Evolutionary conservation across 2,329 filamentous ascomycete species (phyloP).

Genomic region (Tolypocladium sp.): DNA sequence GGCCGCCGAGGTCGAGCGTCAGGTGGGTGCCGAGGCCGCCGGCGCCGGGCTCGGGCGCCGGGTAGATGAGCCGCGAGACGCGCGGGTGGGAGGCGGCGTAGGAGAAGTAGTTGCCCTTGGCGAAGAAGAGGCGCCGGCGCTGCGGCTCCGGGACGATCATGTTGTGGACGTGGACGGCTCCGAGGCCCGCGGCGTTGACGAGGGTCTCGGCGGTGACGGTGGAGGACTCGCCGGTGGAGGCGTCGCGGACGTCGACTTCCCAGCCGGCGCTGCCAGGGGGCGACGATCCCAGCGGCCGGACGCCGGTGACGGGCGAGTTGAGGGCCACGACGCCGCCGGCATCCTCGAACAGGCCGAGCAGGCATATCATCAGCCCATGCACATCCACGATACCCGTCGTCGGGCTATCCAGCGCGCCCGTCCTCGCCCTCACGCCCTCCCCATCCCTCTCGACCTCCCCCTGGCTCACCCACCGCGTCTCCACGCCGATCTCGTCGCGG

Average conservation of each 20-base stretch:
- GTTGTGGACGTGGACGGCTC: slow-evolving; percentile 69
- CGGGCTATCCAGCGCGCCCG: slow-evolving; percentile 72
- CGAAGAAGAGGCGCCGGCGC: slow-evolving; percentile 61
- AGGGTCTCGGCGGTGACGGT: slow-evolving; percentile 66
- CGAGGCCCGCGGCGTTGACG: slow-evolving; percentile 79
- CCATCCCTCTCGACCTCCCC: slow-evolving; percentile 57
- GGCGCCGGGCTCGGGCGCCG: slow-evolving; percentile 70
- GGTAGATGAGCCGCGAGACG: slow-evolving; percentile 73
- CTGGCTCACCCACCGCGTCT: slow-evolving; percentile 58
- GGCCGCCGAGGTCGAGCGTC: slow-evolving; percentile 77
- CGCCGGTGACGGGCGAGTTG: slow-evolving; percentile 51
- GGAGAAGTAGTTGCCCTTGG: slow-evolving; percentile 93
- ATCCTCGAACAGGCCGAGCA: slow-evolving; percentile 71
- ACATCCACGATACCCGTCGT: slow-evolving; percentile 87
- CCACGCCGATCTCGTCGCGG: slow-evolving; percentile 39
- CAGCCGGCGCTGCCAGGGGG: slow-evolving; percentile 53
- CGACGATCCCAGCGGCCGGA: slow-evolving; percentile 37
- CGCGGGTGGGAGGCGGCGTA: slow-evolving; percentile 58
- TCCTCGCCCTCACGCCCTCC: slow-evolving; percentile 63
- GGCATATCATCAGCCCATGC: slow-evolving; percentile 72
- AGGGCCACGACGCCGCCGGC: slow-evolving; percentile 67
- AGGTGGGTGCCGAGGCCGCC: slow-evolving; percentile 88
- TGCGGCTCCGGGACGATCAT: slow-evolving; percentile 57
- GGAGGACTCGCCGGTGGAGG: slow-evolving; percentile 33
- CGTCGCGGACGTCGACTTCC: slow-evolving; percentile 49